These are phyloP conservation scores for Hemisphaericaspora xylofermentans DNA, from an alignment of 1,139 yeast species.

Conservation along the genomic window DNA sequence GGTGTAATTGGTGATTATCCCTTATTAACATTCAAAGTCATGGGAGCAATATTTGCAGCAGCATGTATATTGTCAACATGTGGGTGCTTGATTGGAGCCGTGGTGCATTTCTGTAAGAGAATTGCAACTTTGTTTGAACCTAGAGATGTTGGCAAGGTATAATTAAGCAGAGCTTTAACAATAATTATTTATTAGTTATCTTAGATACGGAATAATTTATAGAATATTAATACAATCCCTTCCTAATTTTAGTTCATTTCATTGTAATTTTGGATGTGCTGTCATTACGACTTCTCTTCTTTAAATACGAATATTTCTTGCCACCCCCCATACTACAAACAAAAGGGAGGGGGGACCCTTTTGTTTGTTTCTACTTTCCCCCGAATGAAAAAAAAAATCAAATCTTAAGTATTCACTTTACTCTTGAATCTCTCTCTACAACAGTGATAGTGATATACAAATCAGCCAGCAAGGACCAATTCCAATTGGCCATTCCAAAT, in stretches of 20 bases:
- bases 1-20: conserved; percentile 34
- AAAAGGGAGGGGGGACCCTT: too few species aligned
- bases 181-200: not conserved
- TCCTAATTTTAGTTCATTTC: too few species aligned
- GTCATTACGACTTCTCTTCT: too few species aligned
- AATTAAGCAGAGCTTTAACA: not conserved
- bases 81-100: conserved; percentile 31
- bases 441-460: too few species aligned
- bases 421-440: too few species aligned
- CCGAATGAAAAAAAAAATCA: too few species aligned
- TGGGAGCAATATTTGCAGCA: conserved; percentile 62
- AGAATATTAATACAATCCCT: not conserved
- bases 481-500: not conserved
- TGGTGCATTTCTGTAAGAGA: conserved; percentile 15
- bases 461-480: not conserved
- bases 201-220: conserved; percentile 1
- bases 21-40: conserved; percentile 54
- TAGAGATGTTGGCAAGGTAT: conserved; percentile 1
- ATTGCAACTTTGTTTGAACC: conserved; percentile 6
- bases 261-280: too few species aligned
- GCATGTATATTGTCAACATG: conserved; percentile 28
- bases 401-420: too few species aligned
- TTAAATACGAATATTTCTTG: too few species aligned
- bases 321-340: too few species aligned
- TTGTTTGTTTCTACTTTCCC: too few species aligned